These are phyloP conservation scores for Tricholoma hemisulphureum DNA, from an alignment of 768 basidiomycete genomes.

Conservation along the genomic window DNA sequence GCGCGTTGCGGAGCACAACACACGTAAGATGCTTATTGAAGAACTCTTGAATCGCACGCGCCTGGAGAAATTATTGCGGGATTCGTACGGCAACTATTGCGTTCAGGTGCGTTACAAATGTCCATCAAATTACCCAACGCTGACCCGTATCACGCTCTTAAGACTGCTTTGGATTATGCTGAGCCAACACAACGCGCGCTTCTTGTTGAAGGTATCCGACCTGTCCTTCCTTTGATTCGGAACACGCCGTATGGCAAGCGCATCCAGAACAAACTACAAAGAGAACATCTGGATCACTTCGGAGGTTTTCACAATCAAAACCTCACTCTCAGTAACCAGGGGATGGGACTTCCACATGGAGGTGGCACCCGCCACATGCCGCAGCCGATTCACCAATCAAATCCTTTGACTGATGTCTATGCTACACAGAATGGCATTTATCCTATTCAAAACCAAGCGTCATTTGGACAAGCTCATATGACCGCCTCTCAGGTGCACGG, in stretches of 20 bases:
- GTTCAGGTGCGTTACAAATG: conserved; percentile 62
- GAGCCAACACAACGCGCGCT: conserved; percentile 90
- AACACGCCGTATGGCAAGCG: conserved; percentile 99
- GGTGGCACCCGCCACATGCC: conserved; percentile 56
- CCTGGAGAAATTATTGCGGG: conserved; percentile 91
- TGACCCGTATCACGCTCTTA: conserved; percentile 4
- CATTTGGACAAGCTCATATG: conserved; percentile 59
- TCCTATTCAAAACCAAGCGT: conserved; percentile 48
- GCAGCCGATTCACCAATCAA: conserved; percentile 49
- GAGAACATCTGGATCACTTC: conserved; percentile 80
- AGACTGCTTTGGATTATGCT: conserved; percentile 98
- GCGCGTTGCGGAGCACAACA: conserved; percentile 93
- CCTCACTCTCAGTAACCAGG: conserved; percentile 57
- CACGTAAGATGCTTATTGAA: conserved; percentile 91
- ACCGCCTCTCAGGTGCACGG: conserved; percentile 50
- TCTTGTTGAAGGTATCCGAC: conserved; percentile 95
- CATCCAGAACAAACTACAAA: conserved; percentile 97
- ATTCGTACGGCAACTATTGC: conserved; percentile 96
- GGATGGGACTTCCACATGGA: conserved; percentile 41
- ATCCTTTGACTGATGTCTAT: conserved; percentile 65
- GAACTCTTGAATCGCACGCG: conserved; percentile 93
- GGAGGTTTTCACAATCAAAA: conserved; percentile 61
- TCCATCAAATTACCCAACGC: not conserved
- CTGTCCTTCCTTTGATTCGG: conserved; percentile 96
- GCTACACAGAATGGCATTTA: conserved; percentile 62